Evolutionary conservation across 2,329 filamentous ascomycete genomes (phyloP).

Genomic region (Incumbomyces delicatus): DNA sequence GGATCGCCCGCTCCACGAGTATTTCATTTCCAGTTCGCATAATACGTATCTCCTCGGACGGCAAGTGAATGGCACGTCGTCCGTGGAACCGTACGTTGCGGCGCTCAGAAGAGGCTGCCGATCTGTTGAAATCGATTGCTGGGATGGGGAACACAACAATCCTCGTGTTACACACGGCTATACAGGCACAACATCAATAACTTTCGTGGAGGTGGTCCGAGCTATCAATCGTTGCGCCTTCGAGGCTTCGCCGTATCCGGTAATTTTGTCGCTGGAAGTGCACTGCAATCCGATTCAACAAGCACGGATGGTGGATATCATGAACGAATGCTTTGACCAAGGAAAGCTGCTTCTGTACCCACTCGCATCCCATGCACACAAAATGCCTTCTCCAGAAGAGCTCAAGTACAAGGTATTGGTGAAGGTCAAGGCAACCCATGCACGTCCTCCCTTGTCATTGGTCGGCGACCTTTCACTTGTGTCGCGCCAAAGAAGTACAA

Average conservation of each 20-base stretch:
- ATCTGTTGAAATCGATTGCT: conserved; percentile 95
- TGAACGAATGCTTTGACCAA: conserved; percentile 67
- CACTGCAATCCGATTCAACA: conserved; percentile 83
- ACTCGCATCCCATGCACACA: conserved; percentile 55
- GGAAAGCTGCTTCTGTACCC: conserved; percentile 68
- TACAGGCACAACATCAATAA: conserved; percentile 77
- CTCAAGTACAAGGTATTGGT: conserved; percentile 75
- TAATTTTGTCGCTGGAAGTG: conserved; percentile 92
- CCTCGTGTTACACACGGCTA: conserved; percentile 86
- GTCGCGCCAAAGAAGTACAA: conserved; percentile 58
- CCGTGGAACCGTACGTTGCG: conserved; percentile 87
- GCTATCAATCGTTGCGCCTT: conserved; percentile 96
- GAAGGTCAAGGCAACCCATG: conserved; percentile 80
- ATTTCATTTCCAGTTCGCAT: conserved; percentile 96
- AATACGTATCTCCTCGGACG: conserved; percentile 93
- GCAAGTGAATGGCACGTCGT: conserved; percentile 81
- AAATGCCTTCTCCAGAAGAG: conserved; percentile 76
- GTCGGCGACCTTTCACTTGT: conserved; percentile 29
- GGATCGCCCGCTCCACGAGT: conserved; percentile 83
- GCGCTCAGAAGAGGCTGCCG: conserved; percentile 82
- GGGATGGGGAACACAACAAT: conserved; percentile 81
- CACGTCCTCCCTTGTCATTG: conserved; percentile 38
- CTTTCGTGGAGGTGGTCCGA: conserved; percentile 83
- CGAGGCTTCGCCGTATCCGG: conserved; percentile 70
- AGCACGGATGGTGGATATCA: conserved; percentile 76